These are phyloP conservation scores for Geotrichum phurueaensis DNA, from an alignment of 1,139 yeast species.

Conservation along the genomic window DNA sequence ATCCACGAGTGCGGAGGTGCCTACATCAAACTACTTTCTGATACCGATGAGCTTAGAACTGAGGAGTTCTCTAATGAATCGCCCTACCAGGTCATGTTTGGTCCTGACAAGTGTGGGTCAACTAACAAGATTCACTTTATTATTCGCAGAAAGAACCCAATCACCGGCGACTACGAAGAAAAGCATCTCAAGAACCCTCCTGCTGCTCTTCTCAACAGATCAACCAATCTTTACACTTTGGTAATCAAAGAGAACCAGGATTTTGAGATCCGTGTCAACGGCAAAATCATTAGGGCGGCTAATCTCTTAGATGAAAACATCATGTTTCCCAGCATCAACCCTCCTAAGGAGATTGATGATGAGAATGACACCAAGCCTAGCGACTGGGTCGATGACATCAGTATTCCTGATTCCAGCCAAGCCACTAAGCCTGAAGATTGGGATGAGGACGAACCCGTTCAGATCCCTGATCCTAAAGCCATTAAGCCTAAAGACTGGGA, in stretches of 20 bases:
- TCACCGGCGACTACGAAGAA: slow-evolving; percentile 56
- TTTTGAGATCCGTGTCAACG: slow-evolving; percentile 77
- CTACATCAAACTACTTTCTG: slow-evolving; percentile 65
- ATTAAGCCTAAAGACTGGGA: slow-evolving; percentile 74
- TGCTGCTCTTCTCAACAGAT: slow-evolving; percentile 51
- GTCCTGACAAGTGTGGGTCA: slow-evolving; percentile 86
- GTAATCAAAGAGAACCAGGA: slow-evolving; percentile 57
- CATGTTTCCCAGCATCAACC: slow-evolving; percentile 59
- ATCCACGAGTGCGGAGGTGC: slow-evolving; percentile 85
- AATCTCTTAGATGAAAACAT: slow-evolving; percentile 48
- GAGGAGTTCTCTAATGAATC: slow-evolving; percentile 54
- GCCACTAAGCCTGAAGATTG: slow-evolving; percentile 71
- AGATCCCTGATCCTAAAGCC: slow-evolving; percentile 61
- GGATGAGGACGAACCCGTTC: slow-evolving; percentile 59
- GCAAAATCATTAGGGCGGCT: slow-evolving; percentile 66
- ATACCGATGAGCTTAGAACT: slow-evolving; percentile 41
- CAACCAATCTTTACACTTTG: slow-evolving; percentile 66
- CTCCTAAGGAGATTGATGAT: slow-evolving; percentile 60
- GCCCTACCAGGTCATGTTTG: slow-evolving; percentile 84
- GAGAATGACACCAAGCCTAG: slow-evolving; percentile 59
- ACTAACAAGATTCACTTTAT: slow-evolving; percentile 76
- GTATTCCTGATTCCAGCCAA: slow-evolving; percentile 60
- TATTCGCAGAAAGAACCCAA: slow-evolving; percentile 51
- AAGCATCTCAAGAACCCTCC: slow-evolving; percentile 66
- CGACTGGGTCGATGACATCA: slow-evolving; percentile 69